Evolutionary conservation across 1,284 basidiomycete genomes (phyloP), one percentile per base, ranked within the genome.

Genomic region (Tilletia walkeri): DNA sequence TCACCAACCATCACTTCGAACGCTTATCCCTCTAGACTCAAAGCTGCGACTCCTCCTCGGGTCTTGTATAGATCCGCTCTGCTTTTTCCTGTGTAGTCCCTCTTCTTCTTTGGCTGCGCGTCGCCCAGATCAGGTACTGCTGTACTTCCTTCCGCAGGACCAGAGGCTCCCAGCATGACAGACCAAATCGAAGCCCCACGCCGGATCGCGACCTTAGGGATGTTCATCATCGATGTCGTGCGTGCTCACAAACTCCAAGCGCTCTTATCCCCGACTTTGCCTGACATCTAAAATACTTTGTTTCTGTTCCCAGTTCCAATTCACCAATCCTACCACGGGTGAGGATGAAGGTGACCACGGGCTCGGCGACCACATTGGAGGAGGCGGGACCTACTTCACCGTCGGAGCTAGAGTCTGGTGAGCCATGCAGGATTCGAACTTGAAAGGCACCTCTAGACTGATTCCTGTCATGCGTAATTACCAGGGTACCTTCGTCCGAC

Each of bases 351-450:
- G 73, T 47, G 75, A 75, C 53, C 73, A 69, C 30, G 71, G 70
- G 7, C 53, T 77, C 3, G 61, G 68, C 49, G 66, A 76, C 65
- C 73, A 94, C 91, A 93, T 96, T 72, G 94, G 94, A 41, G 94
- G 94, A 0, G 94, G 92, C 5, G 94, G 94, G 0, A 91, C 86
- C 7, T 85, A 85, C 69, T 82, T 82, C 70, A 85, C 86, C 54
- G 86, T 94, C 54, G 93, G 92, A 4, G 90, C 91, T 30, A 87
- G 93, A 48, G 88, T 94, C 80, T 92, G 92, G 92, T 91, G 68
- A 69, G 80, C 54, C 24, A 2, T 30, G 24, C 24, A 30, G 24
- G 24, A 30, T 30, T 30, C 24, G 24, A 30, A 1, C 24, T 30
- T 30, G 24, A 30, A 30, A 30, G 24, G 24, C 24, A 30, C 24